A percentile compares a stretch with the other conserved stretches of the same genome.
Evolutionary conservation across 2,329 filamentous ascomycete genomes (phyloP).

Genomic region (Cadophora sp.): DNA sequence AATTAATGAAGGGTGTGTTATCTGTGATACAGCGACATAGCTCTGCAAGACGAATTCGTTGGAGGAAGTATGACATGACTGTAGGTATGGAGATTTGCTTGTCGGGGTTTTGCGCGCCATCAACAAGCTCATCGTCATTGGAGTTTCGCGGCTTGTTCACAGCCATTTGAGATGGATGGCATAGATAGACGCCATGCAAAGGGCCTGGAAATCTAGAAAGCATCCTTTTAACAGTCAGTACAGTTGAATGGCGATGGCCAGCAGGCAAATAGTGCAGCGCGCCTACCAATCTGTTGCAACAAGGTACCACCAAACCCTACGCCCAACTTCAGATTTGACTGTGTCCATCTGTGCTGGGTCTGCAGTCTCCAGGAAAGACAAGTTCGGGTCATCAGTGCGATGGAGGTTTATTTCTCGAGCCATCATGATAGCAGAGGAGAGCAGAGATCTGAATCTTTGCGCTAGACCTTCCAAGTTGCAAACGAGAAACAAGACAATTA

Average conservation of each 20-base stretch:
- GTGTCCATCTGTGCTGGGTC: slow-evolving; percentile 32
- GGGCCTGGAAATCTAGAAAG: slow-evolving; percentile 42
- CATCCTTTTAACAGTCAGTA: slow-evolving; percentile 22
- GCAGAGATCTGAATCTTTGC: slow-evolving; percentile 43
- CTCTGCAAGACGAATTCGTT: slow-evolving; percentile 47
- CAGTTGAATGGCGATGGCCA: not conserved
- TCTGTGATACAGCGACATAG: slow-evolving; percentile 48
- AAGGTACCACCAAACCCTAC: slow-evolving; percentile 50
- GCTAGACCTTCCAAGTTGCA: slow-evolving; percentile 46
- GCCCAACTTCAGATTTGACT: slow-evolving; percentile 43
- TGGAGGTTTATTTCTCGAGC: slow-evolving; percentile 33
- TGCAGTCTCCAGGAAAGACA: slow-evolving; percentile 2
- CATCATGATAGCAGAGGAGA: slow-evolving; percentile 43
- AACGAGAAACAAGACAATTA: slow-evolving; percentile 46
- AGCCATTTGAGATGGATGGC: slow-evolving; percentile 47
- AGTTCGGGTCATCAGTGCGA: slow-evolving; percentile 25
- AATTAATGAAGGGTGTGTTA: slow-evolving; percentile 38
- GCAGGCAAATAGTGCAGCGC: too few relatives aligned
- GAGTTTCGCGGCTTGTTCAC: slow-evolving; percentile 18
- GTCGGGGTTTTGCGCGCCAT: not conserved
- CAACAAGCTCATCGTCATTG: slow-evolving; percentile 19
- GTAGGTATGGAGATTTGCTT: slow-evolving; percentile 8
- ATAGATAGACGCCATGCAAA: slow-evolving; percentile 46
- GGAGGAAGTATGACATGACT: slow-evolving; percentile 49
- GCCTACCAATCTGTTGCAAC: slow-evolving; percentile 47